These are phyloP conservation scores for Aureobasidium sp. DNA, from an alignment of 2,329 filamentous ascomycete genomes.

Conservation along the genomic window DNA sequence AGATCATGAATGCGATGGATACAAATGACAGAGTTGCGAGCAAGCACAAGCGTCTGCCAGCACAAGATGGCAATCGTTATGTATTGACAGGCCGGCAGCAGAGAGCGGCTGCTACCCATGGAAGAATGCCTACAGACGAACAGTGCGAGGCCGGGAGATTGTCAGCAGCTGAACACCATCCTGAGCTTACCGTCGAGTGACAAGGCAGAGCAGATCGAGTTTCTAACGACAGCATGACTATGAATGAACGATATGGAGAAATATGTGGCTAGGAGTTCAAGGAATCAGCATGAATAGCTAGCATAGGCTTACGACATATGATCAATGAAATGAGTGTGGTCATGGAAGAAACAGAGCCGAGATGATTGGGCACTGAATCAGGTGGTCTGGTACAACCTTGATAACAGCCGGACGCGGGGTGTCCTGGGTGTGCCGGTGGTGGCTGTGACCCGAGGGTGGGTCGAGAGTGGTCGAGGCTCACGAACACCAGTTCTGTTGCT, in stretches of 20 bases:
- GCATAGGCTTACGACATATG: background rate
- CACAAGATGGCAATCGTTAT: background rate
- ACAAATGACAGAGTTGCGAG: background rate
- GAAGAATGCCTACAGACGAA: background rate
- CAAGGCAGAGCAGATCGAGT: background rate
- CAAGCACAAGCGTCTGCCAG: background rate
- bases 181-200: background rate
- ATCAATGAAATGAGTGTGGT: background rate
- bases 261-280: background rate
- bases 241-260: background rate
- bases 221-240: background rate
- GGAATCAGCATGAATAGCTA: background rate
- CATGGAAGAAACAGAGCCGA: background rate
- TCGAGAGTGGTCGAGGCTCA: background rate
- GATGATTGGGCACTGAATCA: background rate
- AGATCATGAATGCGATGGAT: slow-evolving; percentile 8
- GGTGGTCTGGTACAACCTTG: background rate
- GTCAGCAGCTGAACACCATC: background rate
- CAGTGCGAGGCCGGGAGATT: background rate
- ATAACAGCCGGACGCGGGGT: background rate
- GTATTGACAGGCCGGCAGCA: background rate
- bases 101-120: background rate
- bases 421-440: slow-evolving; percentile 2
- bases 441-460: slow-evolving; percentile 1
- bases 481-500: background rate